Base-by-base conservation (phyloP, 2,329 filamentous ascomycete genomes). In the Colletotrichum acutatum region DNA sequence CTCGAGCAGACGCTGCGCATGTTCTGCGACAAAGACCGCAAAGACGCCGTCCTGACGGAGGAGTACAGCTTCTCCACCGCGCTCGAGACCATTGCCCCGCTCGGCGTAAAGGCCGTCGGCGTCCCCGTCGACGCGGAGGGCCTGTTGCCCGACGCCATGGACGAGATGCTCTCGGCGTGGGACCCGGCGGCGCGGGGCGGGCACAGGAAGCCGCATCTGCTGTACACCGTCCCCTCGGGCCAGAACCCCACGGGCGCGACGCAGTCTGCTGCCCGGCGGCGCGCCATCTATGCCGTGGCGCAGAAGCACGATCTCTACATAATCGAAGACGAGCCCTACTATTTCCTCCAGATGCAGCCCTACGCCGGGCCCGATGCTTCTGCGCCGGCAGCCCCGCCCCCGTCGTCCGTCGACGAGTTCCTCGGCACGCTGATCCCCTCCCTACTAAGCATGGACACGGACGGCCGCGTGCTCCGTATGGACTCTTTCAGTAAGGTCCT, bases 401-500 rank as follows among this genome's bases (percentile, higher is more conserved):
- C 92, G 7, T 82, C 86, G 46, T 90, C 84, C 14, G 89, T 94
- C 67, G 89, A 92, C 4, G 91, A 93, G 12, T 98, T 98, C 82
- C 85, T 98, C 71, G 85, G 88, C 12, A 86, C 89, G 3, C 87
- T 97, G 6, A 87, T 95, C 5, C 95, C 95, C 0, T 93, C 93
- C 2, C 90, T 93, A 68, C 87, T 98, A 37, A 94, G 90, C 82
- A 87, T 98, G 78, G 95, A 98, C 80, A 87, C 90, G 1, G 95
- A 98, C 81, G 96, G 95, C 8, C 93, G 95, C 74, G 95, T 98
- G 46, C 87, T 98, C 85, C 93, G 95, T 46, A 89, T 98, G 83
- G 95, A 98, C 81, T 97, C 95, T 0, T 97, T 98, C 84, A 97
- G 94, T 78, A 98, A 98, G 84, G 94, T 98, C 1, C 87, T 98